Conservation (phyloP, 768 basidiomycete genomes). For the Collybia mongolica region DNA sequence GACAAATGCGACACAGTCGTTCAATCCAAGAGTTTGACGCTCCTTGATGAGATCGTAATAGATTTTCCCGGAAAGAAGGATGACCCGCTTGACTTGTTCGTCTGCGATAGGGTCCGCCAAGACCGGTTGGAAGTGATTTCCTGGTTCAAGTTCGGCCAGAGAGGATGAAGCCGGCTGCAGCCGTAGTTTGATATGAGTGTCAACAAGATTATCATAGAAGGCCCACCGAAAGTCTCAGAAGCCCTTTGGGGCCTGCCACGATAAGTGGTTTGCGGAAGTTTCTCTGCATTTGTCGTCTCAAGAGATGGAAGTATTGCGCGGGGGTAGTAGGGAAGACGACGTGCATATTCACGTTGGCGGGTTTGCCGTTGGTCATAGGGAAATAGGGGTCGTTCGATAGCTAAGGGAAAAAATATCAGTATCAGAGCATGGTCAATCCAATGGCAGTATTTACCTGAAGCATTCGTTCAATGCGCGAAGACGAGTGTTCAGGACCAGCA, state of each 20-base stretch:
- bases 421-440: neutral
- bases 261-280: constrained; percentile 88
- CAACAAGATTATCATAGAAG: neutral
- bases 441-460: constrained; percentile 57
- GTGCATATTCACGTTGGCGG: constrained; percentile 76
- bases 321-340: constrained; percentile 86
- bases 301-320: constrained; percentile 89
- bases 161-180: constrained; percentile 70
- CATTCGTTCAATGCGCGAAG: constrained; percentile 84
- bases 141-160: constrained; percentile 57
- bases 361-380: constrained; percentile 22
- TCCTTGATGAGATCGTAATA: constrained; percentile 86
- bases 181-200: neutral
- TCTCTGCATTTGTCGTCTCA: constrained; percentile 81
- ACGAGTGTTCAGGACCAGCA: constrained; percentile 93
- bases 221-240: constrained; percentile 74
- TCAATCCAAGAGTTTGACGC: constrained; percentile 48
- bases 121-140: constrained; percentile 67
- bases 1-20: constrained; percentile 60
- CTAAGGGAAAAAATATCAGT: constrained; percentile 31
- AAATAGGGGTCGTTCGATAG: constrained; percentile 71
- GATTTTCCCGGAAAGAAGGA: constrained; percentile 78
- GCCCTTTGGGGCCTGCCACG: constrained; percentile 81
- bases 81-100: constrained; percentile 54
- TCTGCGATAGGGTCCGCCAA: constrained; percentile 48